These are phyloP conservation scores for Olyra latifolia DNA, from an alignment of 176 grass and related monocot species.

Conservation along the genomic window DNA sequence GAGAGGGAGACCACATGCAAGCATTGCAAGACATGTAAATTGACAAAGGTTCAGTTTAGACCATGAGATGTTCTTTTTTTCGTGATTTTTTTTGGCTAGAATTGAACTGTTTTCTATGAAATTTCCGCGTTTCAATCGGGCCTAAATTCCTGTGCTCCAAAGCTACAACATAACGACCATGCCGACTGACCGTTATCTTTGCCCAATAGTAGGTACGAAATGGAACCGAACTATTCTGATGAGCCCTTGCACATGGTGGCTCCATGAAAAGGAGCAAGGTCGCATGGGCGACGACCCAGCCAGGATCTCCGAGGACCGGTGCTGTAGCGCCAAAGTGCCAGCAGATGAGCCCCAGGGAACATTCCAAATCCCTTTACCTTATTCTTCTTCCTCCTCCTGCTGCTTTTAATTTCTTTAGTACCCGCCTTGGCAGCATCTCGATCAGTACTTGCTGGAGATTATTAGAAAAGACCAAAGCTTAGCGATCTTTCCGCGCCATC, in stretches of 20 bases:
- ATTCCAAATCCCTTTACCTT: constrained; percentile 55
- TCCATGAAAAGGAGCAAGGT: constrained; percentile 36
- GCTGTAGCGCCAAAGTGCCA: constrained; percentile 39
- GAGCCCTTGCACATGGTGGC: constrained; percentile 20
- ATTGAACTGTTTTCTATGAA: no score
- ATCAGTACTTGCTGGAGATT: neutral
- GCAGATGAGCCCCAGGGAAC: constrained; percentile 55
- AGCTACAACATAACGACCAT: neutral
- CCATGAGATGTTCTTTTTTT: no score
- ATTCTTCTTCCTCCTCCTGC: neutral
- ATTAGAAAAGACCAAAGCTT: constrained; percentile 3
- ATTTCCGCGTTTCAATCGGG: no score
- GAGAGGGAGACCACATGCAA: neutral
- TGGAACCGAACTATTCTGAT: no score
- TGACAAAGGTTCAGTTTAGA: no score
- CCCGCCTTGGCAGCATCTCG: neutral
- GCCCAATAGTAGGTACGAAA: neutral
- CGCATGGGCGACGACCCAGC: constrained; percentile 9
- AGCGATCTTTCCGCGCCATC: constrained; percentile 36
- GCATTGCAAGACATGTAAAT: neutral
- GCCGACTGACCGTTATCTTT: neutral
- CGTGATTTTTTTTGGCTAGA: no score
- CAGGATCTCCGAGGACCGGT: constrained; percentile 19
- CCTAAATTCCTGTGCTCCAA: neutral
- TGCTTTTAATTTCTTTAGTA: neutral